Conservation (phyloP, 208 protist species). For the Naegleria fowleri region DNA sequence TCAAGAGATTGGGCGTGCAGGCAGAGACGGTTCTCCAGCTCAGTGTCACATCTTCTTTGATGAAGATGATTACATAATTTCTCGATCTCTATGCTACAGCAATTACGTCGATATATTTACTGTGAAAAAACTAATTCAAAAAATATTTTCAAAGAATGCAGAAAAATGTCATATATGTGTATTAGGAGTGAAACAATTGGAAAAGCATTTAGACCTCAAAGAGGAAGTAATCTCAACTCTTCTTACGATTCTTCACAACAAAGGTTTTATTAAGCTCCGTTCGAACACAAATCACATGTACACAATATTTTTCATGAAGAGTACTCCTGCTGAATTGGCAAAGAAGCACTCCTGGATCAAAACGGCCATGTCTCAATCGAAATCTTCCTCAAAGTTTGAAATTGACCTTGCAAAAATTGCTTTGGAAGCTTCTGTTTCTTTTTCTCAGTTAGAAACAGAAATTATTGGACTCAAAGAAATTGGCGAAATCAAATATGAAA, state of each 20-base stretch:
- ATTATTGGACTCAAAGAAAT: background rate
- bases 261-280: background rate
- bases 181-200: background rate
- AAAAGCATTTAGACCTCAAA: background rate
- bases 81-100: background rate
- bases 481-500: conserved; percentile 17
- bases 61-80: background rate
- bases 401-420: background rate
- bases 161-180: background rate
- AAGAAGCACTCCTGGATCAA: too few species aligned
- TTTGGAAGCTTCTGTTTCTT: background rate
- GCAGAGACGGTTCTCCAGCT: conserved; percentile 38
- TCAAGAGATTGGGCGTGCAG: conserved; percentile 51
- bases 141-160: background rate
- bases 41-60: background rate
- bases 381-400: background rate
- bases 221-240: background rate
- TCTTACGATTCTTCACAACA: background rate
- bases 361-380: background rate
- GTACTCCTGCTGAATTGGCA: background rate
- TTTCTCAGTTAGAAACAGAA: background rate
- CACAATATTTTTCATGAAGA: background rate
- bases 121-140: background rate
- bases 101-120: background rate
- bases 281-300: background rate